phyloP scores from a whole-genome alignment of 768 basidiomycete genomes.

The Solioccasus polychromus region DNA sequence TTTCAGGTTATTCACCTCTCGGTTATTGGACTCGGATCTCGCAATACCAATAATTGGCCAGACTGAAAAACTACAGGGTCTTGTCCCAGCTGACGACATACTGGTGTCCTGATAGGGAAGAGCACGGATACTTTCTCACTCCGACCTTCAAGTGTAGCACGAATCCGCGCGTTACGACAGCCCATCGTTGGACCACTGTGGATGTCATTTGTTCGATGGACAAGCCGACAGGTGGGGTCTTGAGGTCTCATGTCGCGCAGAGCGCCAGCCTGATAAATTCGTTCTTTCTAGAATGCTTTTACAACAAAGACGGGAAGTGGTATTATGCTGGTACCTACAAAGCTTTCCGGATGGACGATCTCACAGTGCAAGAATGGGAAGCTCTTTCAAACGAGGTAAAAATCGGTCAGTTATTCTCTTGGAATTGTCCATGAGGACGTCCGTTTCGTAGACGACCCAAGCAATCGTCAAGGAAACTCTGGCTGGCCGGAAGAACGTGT shows the following conservation, averaged over 20 bases:
- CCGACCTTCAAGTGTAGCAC: constrained; percentile 77
- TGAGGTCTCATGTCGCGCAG: neutral
- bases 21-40: neutral
- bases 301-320: constrained; percentile 76
- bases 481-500: constrained; percentile 66
- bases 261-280: neutral
- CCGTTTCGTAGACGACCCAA: constrained; percentile 51
- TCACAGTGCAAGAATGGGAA: constrained; percentile 68
- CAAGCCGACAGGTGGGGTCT: constrained; percentile 55
- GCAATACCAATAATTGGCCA: constrained; percentile 25
- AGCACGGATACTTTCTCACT: constrained; percentile 74
- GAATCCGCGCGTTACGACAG: constrained; percentile 71
- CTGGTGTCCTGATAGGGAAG: constrained; percentile 82
- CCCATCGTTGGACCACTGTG: constrained; percentile 69
- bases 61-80: constrained; percentile 64
- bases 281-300: constrained; percentile 70
- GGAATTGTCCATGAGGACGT: constrained; percentile 3
- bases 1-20: neutral
- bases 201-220: constrained; percentile 59
- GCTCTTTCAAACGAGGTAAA: constrained; percentile 61
- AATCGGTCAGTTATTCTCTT: neutral
- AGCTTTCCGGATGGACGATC: constrained; percentile 60
- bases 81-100: constrained; percentile 65
- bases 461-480: constrained; percentile 72
- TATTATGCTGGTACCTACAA: constrained; percentile 83